These are phyloP conservation scores for Mycena pura DNA, from an alignment of 768 basidiomycete species.

Conservation along the genomic window DNA sequence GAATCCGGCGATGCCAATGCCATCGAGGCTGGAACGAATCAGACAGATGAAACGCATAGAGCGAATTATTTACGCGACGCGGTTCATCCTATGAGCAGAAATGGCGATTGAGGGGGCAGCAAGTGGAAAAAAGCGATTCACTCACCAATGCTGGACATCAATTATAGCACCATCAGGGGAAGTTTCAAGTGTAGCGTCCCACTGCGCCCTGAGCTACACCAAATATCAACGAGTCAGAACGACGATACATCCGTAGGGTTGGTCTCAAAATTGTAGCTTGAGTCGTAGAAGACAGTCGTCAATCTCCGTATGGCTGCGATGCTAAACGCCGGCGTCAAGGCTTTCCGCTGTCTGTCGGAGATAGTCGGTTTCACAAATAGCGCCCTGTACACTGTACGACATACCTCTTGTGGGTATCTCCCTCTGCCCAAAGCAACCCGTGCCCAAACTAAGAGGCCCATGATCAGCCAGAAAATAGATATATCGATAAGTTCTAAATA, in stretches of 20 bases:
- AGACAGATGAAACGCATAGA: neutral
- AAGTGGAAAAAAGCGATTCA: neutral
- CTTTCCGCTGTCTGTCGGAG: slow-evolving; percentile 43
- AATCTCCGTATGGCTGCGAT: slow-evolving; percentile 46
- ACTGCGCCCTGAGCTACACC: slow-evolving; percentile 17
- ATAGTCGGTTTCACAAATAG: neutral
- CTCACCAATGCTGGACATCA: slow-evolving; percentile 43
- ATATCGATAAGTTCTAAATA: too few species aligned
- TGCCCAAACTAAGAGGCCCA: slow-evolving; percentile 14
- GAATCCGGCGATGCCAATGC: too few species aligned
- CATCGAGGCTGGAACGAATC: slow-evolving; percentile 43
- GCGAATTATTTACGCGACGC: slow-evolving; percentile 37
- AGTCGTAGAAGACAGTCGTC: slow-evolving; percentile 48
- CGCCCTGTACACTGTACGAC: too few species aligned
- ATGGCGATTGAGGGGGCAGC: neutral
- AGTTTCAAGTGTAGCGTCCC: slow-evolving; percentile 23
- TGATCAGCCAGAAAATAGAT: neutral
- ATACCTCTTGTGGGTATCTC: slow-evolving; percentile 33
- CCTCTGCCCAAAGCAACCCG: slow-evolving; percentile 27
- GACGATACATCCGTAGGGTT: neutral
- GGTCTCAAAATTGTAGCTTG: slow-evolving; percentile 44
- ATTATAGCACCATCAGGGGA: slow-evolving; percentile 31
- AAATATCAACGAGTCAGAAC: neutral
- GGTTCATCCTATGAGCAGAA: slow-evolving; percentile 44
- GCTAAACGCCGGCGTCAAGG: slow-evolving; percentile 49